Conservation (phyloP, 2,329 filamentous ascomycete species). For the Colletotrichum musicola region DNA sequence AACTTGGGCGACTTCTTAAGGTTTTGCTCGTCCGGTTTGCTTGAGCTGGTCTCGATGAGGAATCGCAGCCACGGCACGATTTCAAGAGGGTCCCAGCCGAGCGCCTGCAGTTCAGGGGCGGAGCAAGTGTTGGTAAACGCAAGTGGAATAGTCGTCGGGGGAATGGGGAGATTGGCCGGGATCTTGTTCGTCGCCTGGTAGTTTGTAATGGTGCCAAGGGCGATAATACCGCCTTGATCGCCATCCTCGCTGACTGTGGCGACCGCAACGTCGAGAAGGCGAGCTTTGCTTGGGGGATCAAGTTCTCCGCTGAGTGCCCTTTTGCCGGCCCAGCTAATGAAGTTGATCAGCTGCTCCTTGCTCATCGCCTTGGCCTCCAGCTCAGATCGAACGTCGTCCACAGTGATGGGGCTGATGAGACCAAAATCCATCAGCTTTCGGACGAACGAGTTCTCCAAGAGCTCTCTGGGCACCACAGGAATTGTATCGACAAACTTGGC, state of each 20-base stretch:
- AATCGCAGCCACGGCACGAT: slow-evolving; percentile 88
- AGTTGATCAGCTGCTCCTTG: slow-evolving; percentile 82
- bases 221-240: slow-evolving; percentile 77
- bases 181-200: slow-evolving; percentile 85
- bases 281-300: slow-evolving; percentile 74
- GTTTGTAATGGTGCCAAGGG: slow-evolving; percentile 79
- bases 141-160: slow-evolving; percentile 85
- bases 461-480: slow-evolving; percentile 82
- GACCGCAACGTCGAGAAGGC: slow-evolving; percentile 84
- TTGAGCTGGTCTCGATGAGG: slow-evolving; percentile 76
- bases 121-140: slow-evolving; percentile 81
- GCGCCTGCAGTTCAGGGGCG: slow-evolving; percentile 76
- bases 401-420: slow-evolving; percentile 87
- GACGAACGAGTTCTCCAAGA: slow-evolving; percentile 82
- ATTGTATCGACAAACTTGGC: slow-evolving; percentile 87
- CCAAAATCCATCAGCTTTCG: slow-evolving; percentile 85
- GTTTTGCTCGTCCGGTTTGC: slow-evolving; percentile 72
- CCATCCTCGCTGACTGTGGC: slow-evolving; percentile 72
- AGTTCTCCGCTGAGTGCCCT: slow-evolving; percentile 80
- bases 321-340: slow-evolving; percentile 85
- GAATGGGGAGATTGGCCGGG: slow-evolving; percentile 83
- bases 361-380: slow-evolving; percentile 85
- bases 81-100: slow-evolving; percentile 89
- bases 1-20: slow-evolving; percentile 80
- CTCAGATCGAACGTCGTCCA: slow-evolving; percentile 86